Evolutionary conservation across 805 yeast species (phyloP), one percentile per base, ranked within the genome.

Genomic region (Nakazawaea ambrosiae): DNA sequence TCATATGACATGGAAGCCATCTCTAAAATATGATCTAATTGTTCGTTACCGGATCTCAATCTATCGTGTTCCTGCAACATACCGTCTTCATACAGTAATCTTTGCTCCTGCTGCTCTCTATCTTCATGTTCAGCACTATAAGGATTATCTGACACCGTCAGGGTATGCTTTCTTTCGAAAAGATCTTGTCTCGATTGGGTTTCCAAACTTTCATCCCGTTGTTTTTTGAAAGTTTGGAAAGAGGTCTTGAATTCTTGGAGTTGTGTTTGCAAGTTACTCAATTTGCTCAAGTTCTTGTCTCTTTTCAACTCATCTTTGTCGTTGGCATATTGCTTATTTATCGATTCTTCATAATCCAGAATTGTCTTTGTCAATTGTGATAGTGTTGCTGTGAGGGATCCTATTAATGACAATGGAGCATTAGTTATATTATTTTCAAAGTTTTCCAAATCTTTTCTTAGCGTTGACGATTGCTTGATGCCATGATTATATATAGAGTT

Each of bases 401-500:
- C 78, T 42, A 56, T 43, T 27, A 53, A 36, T 1, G 95, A 78
- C 40, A 84, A 63, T 16, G 94, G 92, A 1, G 94, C 73, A 3
- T 78, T 69, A 12, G 75, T 68, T 8, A 85, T 68, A 43, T 81
- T 75, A 32, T 68, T 62, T 50, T 81, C 89, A 46, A 90, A 80
- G 36, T 65, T 59, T 15, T 71, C 66, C 34, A 90, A 60, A 49
- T 88, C 96, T 43, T 73, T 73, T 41, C 78, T 73, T 36, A 90
- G 61, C 20, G 78, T 68, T 49, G 76, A 85, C 22, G 87, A 75
- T 58, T 89, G 96, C 57, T 86, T 87, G 38, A 83, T 68, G 7
- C 95, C 96, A 57, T 86, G 95, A 61, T 86, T 90, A 62, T 81
- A 87, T 36, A 89, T 66, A 20, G 95, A 79, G 61, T 88, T 89